Base-by-base conservation (phyloP, 257 asterid genomes). In the Solanum piurae region DNA sequence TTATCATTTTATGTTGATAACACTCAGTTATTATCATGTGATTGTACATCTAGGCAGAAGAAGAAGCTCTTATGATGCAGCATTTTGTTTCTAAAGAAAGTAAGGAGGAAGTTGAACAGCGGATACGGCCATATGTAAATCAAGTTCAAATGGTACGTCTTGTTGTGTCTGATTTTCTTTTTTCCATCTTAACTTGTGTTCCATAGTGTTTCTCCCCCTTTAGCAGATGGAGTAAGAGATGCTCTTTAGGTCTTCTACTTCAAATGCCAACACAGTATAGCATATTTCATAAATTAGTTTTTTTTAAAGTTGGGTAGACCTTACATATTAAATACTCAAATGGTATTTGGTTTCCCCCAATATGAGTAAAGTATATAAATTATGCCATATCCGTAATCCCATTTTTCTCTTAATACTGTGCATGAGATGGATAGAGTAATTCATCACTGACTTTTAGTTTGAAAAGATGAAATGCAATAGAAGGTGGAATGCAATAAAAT, bases 51-150 rank as follows among this genome's bases (percentile, higher is more conserved):
- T 93, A 96, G 99, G 99, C 96, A 9, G 98, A 94, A 93, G 98
- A 96, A 93, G 99, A 96, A 38, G 97, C 98, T 55, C 90, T 95
- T 77, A 94, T 94, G 98, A 93, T 91, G 98, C 98, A 96, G 88
- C 95, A 92, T 83, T 92, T 91, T 89, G 93, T 90, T 88, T 88
- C 93, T 42, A 90, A 89, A 88, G 96, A 93, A 87, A 92, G 90
- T 86, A 94, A 89, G 88, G 92, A 90, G 90, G 91, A 90, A 89
- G 88, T 96, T 55, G 98, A 95, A 90, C 93, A 90, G 92, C 89
- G 85, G 93, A 94, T 96, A 91, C 92, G 91, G 83, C 98, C 95
- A 85, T 92, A 94, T 87, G 86, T 93, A 88, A 91, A 90, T 87
- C 94, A 92, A 93, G 95, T 95, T 89, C 89, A 93, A 90, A 89